Evolutionary conservation across 2,329 filamentous ascomycete genomes (phyloP), one percentile per base, ranked within the genome.

Genomic region (Trichoderma sp.): DNA sequence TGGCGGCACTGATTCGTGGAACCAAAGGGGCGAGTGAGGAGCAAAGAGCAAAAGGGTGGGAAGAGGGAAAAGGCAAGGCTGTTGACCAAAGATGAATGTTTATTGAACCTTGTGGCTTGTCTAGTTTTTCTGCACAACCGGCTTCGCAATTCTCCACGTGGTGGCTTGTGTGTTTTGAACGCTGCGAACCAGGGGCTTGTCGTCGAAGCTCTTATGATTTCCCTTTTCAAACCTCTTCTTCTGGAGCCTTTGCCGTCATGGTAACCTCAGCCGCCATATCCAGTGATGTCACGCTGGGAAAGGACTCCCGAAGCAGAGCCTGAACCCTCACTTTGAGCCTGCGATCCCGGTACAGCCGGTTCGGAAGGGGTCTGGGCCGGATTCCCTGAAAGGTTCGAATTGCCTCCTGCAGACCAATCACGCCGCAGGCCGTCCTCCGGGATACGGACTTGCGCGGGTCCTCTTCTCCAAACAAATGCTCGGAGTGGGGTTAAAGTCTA

Each of bases 301-400:
- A 24, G 11, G 15, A 51, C 57, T 62, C 7, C 39, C 57, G 30
- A 34, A 36, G 15, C 57, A 53, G 26, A 47, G n/a, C 60, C 57
- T 32, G 14, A 21, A 12, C 21, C 65, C 18, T 51, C 53, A 15
- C 21, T 69, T 6, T 70, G 39, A 39, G 1, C 2, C 28, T 70
- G 57, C 57, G 67, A 70, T 62, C 39, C 67, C 57, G 67, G 57
- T 70, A 43, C n/a, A 70, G 28, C 67, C 67, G 67, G 57, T 18
- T 30, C 57, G 39, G 39, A 61, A 6, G 56, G 21, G 57, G 39
- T 15, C 28, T 51, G 28, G 57, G 6, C 43, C 67, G 67, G 67
- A 62, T 70, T 61, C 39, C 67, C 67, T 62, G 39, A 70, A 70
- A 62, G 57, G 67, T 21, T 51, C 60, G 26, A 51, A 32, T 51